A percentile compares a stretch with the other conserved stretches of the same genome.
Conservation (phyloP, 2,329 filamentous ascomycete species). For the Verticillium isaacii region DNA sequence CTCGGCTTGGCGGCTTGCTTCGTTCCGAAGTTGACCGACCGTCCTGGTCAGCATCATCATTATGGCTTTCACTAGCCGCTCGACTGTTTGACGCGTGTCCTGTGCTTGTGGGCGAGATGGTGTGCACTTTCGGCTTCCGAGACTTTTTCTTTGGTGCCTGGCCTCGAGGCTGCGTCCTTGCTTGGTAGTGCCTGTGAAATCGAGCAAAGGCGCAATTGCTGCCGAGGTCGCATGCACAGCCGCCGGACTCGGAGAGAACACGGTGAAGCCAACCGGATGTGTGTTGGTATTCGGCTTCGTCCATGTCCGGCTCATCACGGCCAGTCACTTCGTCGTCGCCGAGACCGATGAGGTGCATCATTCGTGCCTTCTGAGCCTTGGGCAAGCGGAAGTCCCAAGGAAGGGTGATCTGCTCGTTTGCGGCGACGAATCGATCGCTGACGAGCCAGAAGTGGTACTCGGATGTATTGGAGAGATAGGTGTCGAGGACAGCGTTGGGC, state of each 20-base stretch:
- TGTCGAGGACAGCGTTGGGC: slow-evolving; percentile 84
- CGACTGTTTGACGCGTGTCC: slow-evolving; percentile 59
- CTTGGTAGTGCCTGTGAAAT: slow-evolving; percentile 55
- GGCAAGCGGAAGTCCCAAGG: slow-evolving; percentile 64
- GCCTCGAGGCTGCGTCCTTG: slow-evolving; percentile 36
- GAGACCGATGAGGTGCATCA: slow-evolving; percentile 56
- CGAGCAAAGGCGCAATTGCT: slow-evolving; percentile 59
- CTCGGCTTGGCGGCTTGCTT: slow-evolving; percentile 63
- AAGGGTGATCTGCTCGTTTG: slow-evolving; percentile 58
- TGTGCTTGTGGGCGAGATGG: slow-evolving; percentile 58
- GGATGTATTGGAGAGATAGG: slow-evolving; percentile 70
- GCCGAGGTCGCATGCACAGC: slow-evolving; percentile 68
- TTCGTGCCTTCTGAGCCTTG: slow-evolving; percentile 48
- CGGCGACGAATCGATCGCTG: slow-evolving; percentile 69
- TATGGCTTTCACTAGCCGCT: slow-evolving; percentile 57
- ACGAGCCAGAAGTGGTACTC: slow-evolving; percentile 93
- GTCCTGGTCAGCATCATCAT: slow-evolving; percentile 53
- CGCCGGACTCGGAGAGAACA: slow-evolving; percentile 72
- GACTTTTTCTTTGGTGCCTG: slow-evolving; percentile 42
- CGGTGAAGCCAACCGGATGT: slow-evolving; percentile 62
- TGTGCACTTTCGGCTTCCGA: slow-evolving; percentile 49
- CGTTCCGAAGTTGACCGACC: slow-evolving; percentile 41
- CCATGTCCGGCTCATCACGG: slow-evolving; percentile 49
- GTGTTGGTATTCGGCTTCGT: slow-evolving; percentile 54
- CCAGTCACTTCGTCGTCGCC: slow-evolving; percentile 51